Evolutionary conservation across 208 protist species (phyloP).

Genomic region (Leishmania arabica): DNA sequence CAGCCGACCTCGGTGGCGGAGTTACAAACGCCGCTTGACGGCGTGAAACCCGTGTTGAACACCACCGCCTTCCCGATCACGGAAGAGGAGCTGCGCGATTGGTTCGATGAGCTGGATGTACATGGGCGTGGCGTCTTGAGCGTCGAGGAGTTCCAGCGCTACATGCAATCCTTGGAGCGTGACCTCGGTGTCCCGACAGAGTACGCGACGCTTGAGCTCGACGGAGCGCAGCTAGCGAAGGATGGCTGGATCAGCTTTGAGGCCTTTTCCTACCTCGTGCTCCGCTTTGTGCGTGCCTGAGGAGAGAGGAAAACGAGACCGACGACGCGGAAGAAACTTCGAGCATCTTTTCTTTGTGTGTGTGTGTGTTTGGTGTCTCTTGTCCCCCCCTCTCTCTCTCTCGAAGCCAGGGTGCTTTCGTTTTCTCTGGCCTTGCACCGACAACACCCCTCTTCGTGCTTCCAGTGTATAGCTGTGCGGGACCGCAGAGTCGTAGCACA

Average conservation of each 20-base stretch:
- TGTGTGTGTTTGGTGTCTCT: neutral
- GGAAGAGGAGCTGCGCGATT: constrained; percentile 62
- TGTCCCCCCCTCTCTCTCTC: neutral
- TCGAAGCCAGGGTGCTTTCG: neutral
- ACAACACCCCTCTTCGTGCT: neutral
- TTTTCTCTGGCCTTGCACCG: neutral
- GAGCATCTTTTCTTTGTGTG: neutral
- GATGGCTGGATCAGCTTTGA: constrained; percentile 71
- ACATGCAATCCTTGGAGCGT: constrained; percentile 59
- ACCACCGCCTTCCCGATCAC: constrained; percentile 61
- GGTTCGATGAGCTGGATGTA: constrained; percentile 67
- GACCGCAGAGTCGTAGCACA: neutral
- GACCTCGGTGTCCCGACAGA: constrained; percentile 56
- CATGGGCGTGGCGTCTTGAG: constrained; percentile 35
- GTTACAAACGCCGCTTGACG: constrained; percentile 19
- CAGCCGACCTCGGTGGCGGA: constrained; percentile 9
- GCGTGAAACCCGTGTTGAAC: constrained; percentile 47
- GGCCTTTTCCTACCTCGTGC: constrained; percentile 77
- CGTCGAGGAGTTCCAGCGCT: constrained; percentile 45
- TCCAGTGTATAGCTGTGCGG: neutral
- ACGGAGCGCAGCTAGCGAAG: constrained; percentile 44
- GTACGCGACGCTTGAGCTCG: constrained; percentile 48
- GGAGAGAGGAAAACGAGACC: neutral
- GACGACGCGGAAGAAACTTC: neutral
- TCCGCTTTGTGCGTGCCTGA: constrained; percentile 55